Conservation (phyloP, 2,329 filamentous ascomycete genomes). For the Lecanicillium sp. region DNA sequence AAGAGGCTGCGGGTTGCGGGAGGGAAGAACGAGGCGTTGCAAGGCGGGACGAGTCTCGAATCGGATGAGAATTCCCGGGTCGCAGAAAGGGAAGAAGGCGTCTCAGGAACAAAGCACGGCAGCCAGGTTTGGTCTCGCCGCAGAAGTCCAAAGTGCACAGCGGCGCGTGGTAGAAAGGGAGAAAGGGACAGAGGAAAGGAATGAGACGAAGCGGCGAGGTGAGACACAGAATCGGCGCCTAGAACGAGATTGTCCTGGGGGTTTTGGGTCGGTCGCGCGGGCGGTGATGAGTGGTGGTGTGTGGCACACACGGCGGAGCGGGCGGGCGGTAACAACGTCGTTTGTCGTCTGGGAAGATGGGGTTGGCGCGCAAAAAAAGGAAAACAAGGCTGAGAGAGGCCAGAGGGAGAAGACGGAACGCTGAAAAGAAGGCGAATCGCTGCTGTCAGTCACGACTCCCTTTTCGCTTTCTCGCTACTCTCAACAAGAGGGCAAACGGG, state of each 20-base stretch:
- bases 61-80: conserved; percentile 2
- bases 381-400: not conserved
- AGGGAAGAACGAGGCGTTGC: not conserved
- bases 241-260: conserved; percentile 1
- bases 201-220: conserved; percentile 14
- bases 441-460: not conserved
- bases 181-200: conserved; percentile 16
- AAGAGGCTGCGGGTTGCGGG: not conserved
- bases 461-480: conserved; percentile 1
- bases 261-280: conserved; percentile 11
- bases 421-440: not conserved
- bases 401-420: not conserved
- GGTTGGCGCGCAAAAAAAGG: not conserved
- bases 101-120: no score
- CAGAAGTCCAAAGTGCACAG: not conserved
- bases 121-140: conserved; percentile 2
- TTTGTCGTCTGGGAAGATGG: not conserved
- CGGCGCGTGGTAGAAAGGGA: conserved; percentile 7
- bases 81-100: not conserved
- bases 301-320: not conserved
- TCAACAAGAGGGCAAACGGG: conserved; percentile 1
- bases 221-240: conserved; percentile 13
- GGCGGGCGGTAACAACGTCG: no score
- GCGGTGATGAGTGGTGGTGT: conserved; percentile 10
- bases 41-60: conserved; percentile 1